Percentiles rank a stretch among this genome's conserved stretches.
Evolutionary conservation across 2,329 filamentous ascomycete genomes (phyloP).

Genomic region (Hypoxylon sp.): DNA sequence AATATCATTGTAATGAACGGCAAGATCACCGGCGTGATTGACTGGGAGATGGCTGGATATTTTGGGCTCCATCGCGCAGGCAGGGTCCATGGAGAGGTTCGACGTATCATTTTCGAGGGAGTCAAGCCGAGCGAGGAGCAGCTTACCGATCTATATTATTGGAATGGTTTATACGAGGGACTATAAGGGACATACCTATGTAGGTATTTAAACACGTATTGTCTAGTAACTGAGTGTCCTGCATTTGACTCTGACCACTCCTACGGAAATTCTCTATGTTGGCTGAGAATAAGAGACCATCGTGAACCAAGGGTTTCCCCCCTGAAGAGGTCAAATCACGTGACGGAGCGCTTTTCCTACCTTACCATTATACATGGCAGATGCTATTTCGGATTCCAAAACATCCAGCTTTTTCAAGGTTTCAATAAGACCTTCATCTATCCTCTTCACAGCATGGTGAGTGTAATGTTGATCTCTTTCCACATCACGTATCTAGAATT

Average conservation of each 20-base stretch:
- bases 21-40: conserved; percentile 44
- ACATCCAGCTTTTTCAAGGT: too few relatives aligned
- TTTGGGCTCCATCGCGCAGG: conserved; percentile 13
- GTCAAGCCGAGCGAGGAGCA: not conserved
- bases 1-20: conserved; percentile 45
- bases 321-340: too few relatives aligned
- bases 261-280: not conserved
- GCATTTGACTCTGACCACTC: not conserved
- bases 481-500: too few relatives aligned
- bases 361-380: too few relatives aligned
- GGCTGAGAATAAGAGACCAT: too few relatives aligned
- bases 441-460: too few relatives aligned
- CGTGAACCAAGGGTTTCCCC: too few relatives aligned
- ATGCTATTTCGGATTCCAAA: too few relatives aligned
- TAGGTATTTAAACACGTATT: not conserved
- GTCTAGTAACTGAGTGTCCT: not conserved
- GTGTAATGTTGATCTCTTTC: too few relatives aligned
- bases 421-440: too few relatives aligned
- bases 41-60: conserved; percentile 44
- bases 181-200: not conserved
- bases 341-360: too few relatives aligned
- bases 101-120: not conserved
- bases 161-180: not conserved
- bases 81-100: not conserved
- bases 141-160: not conserved